These are phyloP conservation scores for Candida silvatica DNA, from an alignment of 805 yeast species.

Conservation along the genomic window DNA sequence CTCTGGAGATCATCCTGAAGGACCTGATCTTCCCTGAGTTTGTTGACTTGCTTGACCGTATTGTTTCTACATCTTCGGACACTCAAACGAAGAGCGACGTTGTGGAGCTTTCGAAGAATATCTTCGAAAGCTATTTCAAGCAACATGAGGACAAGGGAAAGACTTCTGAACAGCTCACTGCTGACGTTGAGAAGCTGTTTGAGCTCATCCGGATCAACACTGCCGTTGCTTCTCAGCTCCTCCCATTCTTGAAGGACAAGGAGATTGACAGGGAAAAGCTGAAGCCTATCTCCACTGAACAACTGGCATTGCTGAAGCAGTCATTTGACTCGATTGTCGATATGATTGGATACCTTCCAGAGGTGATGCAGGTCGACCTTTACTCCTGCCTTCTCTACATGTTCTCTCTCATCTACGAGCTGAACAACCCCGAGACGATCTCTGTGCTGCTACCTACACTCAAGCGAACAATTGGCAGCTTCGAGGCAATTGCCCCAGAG, in stretches of 20 bases:
- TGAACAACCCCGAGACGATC: constrained; percentile 30
- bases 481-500: constrained; percentile 11
- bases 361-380: constrained; percentile 59
- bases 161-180: constrained; percentile 33
- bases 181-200: constrained; percentile 70
- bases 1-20: constrained; percentile 52
- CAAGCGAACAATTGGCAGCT: constrained; percentile 32
- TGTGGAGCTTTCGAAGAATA: constrained; percentile 34
- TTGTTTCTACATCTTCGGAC: constrained; percentile 51
- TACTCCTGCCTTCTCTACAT: constrained; percentile 61
- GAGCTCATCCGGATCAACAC: constrained; percentile 68
- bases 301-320: constrained; percentile 36
- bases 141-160: constrained; percentile 22
- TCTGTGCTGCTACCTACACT: constrained; percentile 46
- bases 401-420: constrained; percentile 47
- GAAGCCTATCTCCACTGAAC: constrained; percentile 17
- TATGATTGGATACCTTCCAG: constrained; percentile 60
- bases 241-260: constrained; percentile 52
- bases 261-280: constrained; percentile 22
- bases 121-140: constrained; percentile 38
- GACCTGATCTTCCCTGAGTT: constrained; percentile 68
- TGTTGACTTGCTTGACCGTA: constrained; percentile 66
- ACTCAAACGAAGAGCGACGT: constrained; percentile 45
- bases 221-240: constrained; percentile 47
- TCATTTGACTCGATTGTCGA: constrained; percentile 45